Base-by-base conservation (phyloP, 169 alveolate species). In the Plasmodium inui region DNA sequence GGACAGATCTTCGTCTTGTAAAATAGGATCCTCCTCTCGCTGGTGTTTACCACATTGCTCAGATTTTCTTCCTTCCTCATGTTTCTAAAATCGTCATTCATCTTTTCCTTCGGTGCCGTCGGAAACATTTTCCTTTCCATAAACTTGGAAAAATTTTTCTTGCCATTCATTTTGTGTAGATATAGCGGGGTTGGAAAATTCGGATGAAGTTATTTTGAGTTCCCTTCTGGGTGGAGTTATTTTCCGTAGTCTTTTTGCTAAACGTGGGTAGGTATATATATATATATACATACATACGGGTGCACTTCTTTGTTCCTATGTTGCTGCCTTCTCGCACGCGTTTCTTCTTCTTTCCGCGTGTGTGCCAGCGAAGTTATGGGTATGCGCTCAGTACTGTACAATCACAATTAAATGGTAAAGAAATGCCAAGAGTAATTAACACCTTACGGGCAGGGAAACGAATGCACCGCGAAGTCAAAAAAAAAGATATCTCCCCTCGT, bases 1-100 rank as follows among this genome's bases (percentile, higher is more conserved):
- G 96, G 96, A 28, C 96, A 94, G 71, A 94, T 83, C 84, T 94
- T 94, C 28, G 96, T 94, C 70, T 94, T 94, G 82, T 94, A 94
- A 83, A 94, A 96, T 19, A 86, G 55, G 26, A 86, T 86, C 30
- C 93, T 74, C 30, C 93, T 46, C 32, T 86, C 93, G 44, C 93
- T 86, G 0, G 93, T 86, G 79, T 74, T 86, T 37, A 86, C 93
- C 44, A 86, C 74, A 32, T 86, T 86, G 67, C 85, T 86, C 71
- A 76, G 19, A 41, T 74, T 86, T 1, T 86, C 93, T 17, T 86
- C 93, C 44, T 12, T 28, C 32, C 78, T 86, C 6, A 74, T 73
- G 76, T 84, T 44, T 6, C 83, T 26, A 41, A 19, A 71, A 19
- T 84, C 92, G 3, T 84, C 83, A 84, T 39, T 84, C 83, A 30